Evolutionary conservation across 225 moss, liverwort and hornwort species (phyloP), one percentile per base, ranked within the genome.

Genomic region (Neckera pumila): DNA sequence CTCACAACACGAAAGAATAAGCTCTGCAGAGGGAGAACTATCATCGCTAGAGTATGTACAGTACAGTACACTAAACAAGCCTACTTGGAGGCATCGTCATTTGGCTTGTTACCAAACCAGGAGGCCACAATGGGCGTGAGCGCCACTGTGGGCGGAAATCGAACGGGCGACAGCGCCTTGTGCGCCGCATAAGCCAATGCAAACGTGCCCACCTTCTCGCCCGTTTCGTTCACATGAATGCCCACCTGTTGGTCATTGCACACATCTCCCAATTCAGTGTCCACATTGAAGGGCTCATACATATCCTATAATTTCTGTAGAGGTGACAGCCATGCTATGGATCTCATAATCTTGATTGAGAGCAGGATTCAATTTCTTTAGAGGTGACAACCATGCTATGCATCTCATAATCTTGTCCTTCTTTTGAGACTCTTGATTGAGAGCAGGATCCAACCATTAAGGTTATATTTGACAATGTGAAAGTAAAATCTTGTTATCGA

Each of bases 181-280:
- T 99, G 98, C 77, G 98, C 97, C 76, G 98, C 98, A 65, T 99
- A 99, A 9, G 98, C 98, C 43, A 99, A 90, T 61, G 98, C 97
- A 85, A 99, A 93, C 3, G 98, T 97, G 79, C 98, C 98, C 76
- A 97, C 97, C 92, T 97, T 97, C 93, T 96, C 98, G 72, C 98
- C 98, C 12, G 98, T 96, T 64, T 95, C 98, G 82, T 93, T 95
- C 66, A 95, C 91, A n/a, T 93, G 96, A 89, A 99, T 95, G 59
- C 98, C 98, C 69, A 97, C 94, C 98, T 98, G 93, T 67, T 61
- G 73, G 7, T 36, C 86, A 84, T 56, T 42, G 60, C 70, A 36
- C 40, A 71, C 62, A 73, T 15, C 12, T 57, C 57, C 38, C 30
- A 49, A 73, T 11, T 80, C 61, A 88, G 85, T 56, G 27, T 34